A percentile compares a stretch with the other conserved stretches of the same genome.
Conservation (phyloP, 768 basidiomycete species). For the Fistulinella prunicolor region DNA sequence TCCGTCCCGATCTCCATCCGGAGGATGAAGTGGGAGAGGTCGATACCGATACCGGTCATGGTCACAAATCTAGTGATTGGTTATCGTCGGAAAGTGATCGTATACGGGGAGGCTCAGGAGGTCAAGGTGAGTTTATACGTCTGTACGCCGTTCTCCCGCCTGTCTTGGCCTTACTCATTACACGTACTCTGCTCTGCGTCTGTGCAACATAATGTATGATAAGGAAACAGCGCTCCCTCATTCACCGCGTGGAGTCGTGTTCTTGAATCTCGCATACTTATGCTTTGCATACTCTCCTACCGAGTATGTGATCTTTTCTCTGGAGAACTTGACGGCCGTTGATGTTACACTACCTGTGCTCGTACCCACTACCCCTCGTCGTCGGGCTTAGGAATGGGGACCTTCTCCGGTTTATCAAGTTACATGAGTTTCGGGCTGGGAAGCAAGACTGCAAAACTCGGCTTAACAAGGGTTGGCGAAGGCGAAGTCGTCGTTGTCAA, state of each 20-base stretch:
- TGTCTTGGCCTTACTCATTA: not conserved
- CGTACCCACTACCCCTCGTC: slow-evolving; percentile 34
- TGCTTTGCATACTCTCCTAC: slow-evolving; percentile 82
- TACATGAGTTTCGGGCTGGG: slow-evolving; percentile 86
- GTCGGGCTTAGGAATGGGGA: slow-evolving; percentile 50
- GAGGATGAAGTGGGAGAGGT: slow-evolving; percentile 12
- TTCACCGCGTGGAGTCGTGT: slow-evolving; percentile 81
- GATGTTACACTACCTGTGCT: slow-evolving; percentile 50
- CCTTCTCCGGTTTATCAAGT: slow-evolving; percentile 69
- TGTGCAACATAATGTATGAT: not conserved
- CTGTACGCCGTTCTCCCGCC: not conserved
- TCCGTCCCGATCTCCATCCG: slow-evolving; percentile 12
- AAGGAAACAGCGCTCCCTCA: slow-evolving; percentile 85
- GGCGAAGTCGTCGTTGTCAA: slow-evolving; percentile 69
- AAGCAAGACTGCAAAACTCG: slow-evolving; percentile 62
- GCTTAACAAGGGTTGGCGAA: slow-evolving; percentile 51
- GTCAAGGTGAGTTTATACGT: slow-evolving; percentile 47
- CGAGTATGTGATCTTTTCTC: slow-evolving; percentile 61
- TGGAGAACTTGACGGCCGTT: slow-evolving; percentile 53
- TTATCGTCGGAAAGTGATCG: slow-evolving; percentile 77
- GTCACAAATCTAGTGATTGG: slow-evolving; percentile 83
- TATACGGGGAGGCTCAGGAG: slow-evolving; percentile 80
- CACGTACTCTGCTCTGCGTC: not conserved
- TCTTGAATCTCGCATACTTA: slow-evolving; percentile 56
- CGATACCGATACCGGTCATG: slow-evolving; percentile 55